phyloP scores from a whole-genome alignment of 306 rosid species.

The Cucurbita ficifolia region DNA sequence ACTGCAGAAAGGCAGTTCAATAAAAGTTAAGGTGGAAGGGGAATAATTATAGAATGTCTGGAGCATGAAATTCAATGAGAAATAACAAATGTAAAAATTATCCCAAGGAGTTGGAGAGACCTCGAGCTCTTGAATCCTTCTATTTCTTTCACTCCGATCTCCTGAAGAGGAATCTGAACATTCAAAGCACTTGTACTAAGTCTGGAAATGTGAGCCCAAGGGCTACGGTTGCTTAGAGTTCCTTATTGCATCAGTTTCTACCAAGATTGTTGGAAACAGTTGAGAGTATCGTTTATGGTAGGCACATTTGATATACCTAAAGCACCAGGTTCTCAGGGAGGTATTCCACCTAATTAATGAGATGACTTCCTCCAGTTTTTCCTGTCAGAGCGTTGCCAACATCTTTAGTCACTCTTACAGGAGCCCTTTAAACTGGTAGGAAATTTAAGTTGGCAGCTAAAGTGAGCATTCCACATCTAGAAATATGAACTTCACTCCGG shows the following conservation, averaged over 20 bases:
- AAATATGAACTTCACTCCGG: background rate
- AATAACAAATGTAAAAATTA: background rate
- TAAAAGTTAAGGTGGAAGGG: background rate
- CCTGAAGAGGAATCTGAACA: background rate
- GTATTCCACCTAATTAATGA: background rate
- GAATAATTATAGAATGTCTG: background rate
- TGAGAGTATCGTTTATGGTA: background rate
- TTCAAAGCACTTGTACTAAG: background rate
- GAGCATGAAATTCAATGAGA: background rate
- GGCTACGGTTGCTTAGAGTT: background rate
- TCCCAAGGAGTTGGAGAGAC: background rate
- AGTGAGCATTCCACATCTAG: background rate
- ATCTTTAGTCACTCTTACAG: background rate
- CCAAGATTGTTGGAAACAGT: too few relatives aligned
- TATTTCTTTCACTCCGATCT: background rate
- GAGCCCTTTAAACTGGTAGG: background rate
- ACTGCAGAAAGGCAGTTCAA: background rate
- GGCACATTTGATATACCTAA: background rate
- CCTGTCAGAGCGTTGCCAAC: background rate
- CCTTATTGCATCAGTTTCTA: background rate
- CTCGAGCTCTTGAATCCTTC: background rate
- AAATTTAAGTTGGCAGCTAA: background rate
- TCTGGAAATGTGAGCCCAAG: background rate
- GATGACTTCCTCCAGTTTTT: background rate
- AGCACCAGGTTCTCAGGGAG: background rate